Percentiles rank a stretch among this genome's conserved stretches.
phyloP scores from a whole-genome alignment of 306 rosid species.

The Amphicarpaea edgeworthii region DNA sequence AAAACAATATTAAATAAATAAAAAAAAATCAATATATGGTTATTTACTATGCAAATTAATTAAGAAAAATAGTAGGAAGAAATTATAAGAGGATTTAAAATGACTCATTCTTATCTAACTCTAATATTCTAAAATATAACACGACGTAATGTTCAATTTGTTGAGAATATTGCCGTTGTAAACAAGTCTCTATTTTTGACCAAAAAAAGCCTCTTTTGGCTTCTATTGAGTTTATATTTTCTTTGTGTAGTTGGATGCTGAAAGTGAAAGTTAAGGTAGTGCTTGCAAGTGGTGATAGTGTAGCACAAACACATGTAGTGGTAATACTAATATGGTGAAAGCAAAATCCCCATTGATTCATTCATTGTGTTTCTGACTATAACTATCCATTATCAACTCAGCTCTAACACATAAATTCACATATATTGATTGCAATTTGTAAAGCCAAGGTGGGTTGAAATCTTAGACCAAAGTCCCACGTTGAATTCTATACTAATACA shows the following conservation, averaged over 20 bases:
- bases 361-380: neutral
- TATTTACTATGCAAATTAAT: too few species aligned
- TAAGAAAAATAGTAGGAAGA: neutral
- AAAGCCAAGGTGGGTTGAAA: too few species aligned
- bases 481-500: too few species aligned
- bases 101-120: neutral
- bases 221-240: too few species aligned
- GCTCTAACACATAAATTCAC: neutral
- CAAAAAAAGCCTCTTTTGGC: too few species aligned
- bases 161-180: slow-evolving; percentile 25
- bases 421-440: neutral
- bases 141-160: neutral
- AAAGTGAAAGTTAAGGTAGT: neutral
- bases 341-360: too few species aligned
- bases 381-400: neutral
- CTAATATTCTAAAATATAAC: neutral
- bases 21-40: neutral
- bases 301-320: neutral
- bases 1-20: too few species aligned
- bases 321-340: neutral
- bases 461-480: too few species aligned
- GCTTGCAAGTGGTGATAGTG: neutral
- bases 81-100: neutral
- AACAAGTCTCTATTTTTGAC: neutral
- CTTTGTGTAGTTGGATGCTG: too few species aligned